A percentile compares a stretch with the other conserved stretches of the same genome.
These are phyloP conservation scores for Betula pendula DNA, from an alignment of 306 rosid species.

Conservation along the genomic window DNA sequence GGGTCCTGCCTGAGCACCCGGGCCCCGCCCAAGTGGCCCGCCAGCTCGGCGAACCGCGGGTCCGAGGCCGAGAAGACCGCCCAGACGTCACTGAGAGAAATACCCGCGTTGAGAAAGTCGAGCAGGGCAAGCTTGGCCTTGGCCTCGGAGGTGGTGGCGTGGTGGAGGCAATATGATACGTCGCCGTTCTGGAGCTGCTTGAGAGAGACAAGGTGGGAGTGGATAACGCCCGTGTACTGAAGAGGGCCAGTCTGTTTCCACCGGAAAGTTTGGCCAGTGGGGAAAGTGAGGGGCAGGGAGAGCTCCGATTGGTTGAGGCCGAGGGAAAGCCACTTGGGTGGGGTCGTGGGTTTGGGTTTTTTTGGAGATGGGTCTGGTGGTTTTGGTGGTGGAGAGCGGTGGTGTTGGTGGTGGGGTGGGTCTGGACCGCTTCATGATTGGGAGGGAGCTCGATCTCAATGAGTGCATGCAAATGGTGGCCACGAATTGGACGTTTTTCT, in stretches of 20 bases:
- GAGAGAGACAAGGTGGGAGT: conserved; percentile 75
- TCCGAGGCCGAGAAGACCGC: conserved; percentile 64
- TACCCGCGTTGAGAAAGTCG: conserved; percentile 67
- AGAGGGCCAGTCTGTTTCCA: conserved; percentile 74
- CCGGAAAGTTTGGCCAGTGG: conserved; percentile 96
- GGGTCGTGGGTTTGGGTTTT: conserved; percentile 32
- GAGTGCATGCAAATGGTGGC: conserved; percentile 29
- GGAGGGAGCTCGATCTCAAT: conserved; percentile 4
- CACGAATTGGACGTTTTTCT: not conserved
- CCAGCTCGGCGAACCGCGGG: conserved; percentile 62
- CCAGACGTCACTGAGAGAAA: conserved; percentile 70
- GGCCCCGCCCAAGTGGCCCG: conserved; percentile 61
- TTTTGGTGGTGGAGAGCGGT: conserved; percentile 30
- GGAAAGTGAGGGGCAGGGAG: conserved; percentile 84
- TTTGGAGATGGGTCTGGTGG: conserved; percentile 28
- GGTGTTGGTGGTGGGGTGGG: conserved; percentile 28
- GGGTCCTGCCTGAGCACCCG: conserved; percentile 94
- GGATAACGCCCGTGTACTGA: conserved; percentile 77
- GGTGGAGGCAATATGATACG: conserved; percentile 66
- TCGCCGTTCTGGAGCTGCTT: conserved; percentile 64
- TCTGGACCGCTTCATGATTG: conserved; percentile 48
- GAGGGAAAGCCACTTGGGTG: conserved; percentile 54
- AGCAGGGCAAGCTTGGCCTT: conserved; percentile 44
- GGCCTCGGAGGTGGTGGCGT: conserved; percentile 25
- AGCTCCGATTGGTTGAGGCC: conserved; percentile 61